Percentiles rank a stretch among this genome's conserved stretches.
These are phyloP conservation scores for Carex cristatella DNA, from an alignment of 176 grass and related monocot species.

Conservation along the genomic window DNA sequence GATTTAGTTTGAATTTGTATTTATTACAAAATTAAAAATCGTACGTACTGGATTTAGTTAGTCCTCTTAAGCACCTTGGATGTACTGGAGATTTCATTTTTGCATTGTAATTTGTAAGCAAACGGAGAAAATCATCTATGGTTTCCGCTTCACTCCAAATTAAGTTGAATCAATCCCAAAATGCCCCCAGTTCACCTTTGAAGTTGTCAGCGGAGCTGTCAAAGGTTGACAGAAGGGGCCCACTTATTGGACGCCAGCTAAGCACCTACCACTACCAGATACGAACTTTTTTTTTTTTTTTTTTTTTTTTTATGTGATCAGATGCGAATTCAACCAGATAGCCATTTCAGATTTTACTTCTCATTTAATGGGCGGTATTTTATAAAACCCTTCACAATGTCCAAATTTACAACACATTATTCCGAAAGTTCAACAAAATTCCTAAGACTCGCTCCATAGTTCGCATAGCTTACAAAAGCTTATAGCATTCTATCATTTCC, in stretches of 20 bases:
- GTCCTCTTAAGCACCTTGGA: no score
- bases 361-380: not conserved
- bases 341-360: not conserved
- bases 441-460: no score
- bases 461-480: no score
- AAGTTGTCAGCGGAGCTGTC: not conserved
- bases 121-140: not conserved
- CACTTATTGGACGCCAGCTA: conserved; percentile 16
- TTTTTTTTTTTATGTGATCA: no score
- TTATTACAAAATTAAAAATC: no score
- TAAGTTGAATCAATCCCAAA: not conserved
- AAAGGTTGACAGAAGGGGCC: not conserved
- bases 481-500: no score
- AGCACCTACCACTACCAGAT: not conserved
- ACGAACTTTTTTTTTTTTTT: no score
- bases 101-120: no score
- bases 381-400: not conserved
- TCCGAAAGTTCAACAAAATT: not conserved
- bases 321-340: no score
- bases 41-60: no score
- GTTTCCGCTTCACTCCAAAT: not conserved
- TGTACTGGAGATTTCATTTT: no score
- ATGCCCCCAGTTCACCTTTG: not conserved
- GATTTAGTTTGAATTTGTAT: no score
- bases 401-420: not conserved